Evolutionary conservation across 2,329 filamentous ascomycete genomes (phyloP).

Genomic region (Botrytis aclada): DNA sequence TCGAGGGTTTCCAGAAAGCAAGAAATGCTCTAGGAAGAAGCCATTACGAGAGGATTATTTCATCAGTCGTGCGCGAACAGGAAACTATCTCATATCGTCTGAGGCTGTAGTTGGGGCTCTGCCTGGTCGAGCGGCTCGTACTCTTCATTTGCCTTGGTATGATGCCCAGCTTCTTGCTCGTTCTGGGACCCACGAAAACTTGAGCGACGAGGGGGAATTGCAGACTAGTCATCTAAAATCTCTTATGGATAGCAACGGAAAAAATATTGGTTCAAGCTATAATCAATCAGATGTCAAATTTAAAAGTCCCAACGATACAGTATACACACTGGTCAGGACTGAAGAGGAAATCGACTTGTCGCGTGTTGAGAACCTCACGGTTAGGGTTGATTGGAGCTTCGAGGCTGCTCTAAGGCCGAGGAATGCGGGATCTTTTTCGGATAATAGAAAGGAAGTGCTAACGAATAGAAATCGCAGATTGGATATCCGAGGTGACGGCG

Average conservation of each 20-base stretch:
- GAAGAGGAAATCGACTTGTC: neutral
- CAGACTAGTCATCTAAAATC: neutral
- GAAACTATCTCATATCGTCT: neutral
- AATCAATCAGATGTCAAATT: neutral
- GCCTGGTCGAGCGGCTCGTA: neutral
- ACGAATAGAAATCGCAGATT: conserved; percentile 21
- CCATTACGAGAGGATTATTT: neutral
- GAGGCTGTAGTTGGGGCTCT: neutral
- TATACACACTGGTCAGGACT: neutral
- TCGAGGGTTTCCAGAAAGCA: neutral
- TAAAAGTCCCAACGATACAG: neutral
- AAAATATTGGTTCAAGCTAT: neutral
- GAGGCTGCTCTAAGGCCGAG: neutral
- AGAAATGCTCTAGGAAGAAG: neutral
- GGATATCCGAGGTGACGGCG: conserved; percentile 34
- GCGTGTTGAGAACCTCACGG: neutral
- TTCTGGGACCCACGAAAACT: neutral
- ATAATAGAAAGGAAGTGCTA: conserved; percentile 5
- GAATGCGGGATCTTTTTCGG: neutral
- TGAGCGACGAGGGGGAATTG: neutral
- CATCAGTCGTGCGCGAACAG: neutral
- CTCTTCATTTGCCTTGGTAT: neutral
- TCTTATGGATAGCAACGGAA: neutral
- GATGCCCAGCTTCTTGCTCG: neutral
- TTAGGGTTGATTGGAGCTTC: neutral